Conservation (phyloP, 164 flowering plant genomes). For the Umbilicus rupestris region DNA sequence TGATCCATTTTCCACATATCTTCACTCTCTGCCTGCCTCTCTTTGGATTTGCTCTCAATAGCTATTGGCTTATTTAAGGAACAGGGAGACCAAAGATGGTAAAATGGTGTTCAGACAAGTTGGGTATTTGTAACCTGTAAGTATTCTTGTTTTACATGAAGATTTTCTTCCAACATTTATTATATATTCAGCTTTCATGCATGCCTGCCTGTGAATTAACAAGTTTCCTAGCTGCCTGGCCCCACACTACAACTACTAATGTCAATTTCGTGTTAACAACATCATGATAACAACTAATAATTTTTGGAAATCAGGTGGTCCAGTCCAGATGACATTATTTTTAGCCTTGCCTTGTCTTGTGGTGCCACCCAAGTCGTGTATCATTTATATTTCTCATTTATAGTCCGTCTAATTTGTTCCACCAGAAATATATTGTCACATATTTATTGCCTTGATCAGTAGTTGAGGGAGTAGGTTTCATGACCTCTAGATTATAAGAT, state of each 20-base stretch:
- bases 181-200: not conserved
- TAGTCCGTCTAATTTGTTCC: too few relatives aligned
- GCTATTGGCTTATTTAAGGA: not conserved
- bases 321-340: too few relatives aligned
- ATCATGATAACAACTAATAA: too few relatives aligned
- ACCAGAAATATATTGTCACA: too few relatives aligned
- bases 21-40: not conserved
- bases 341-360: too few relatives aligned
- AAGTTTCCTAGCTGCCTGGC: not conserved
- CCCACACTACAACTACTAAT: slow-evolving; percentile 2
- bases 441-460: not conserved
- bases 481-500: not conserved
- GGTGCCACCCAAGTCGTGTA: too few relatives aligned
- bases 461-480: not conserved
- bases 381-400: too few relatives aligned
- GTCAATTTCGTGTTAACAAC: not conserved
- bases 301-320: too few relatives aligned
- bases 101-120: not conserved
- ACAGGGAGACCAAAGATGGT: not conserved
- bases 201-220: not conserved
- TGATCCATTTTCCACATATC: not conserved
- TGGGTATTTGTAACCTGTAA: not conserved
- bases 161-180: not conserved
- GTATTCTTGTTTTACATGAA: not conserved
- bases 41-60: not conserved